Conservation (phyloP, 23 red algal species). For the Gracilaria gracilis region DNA sequence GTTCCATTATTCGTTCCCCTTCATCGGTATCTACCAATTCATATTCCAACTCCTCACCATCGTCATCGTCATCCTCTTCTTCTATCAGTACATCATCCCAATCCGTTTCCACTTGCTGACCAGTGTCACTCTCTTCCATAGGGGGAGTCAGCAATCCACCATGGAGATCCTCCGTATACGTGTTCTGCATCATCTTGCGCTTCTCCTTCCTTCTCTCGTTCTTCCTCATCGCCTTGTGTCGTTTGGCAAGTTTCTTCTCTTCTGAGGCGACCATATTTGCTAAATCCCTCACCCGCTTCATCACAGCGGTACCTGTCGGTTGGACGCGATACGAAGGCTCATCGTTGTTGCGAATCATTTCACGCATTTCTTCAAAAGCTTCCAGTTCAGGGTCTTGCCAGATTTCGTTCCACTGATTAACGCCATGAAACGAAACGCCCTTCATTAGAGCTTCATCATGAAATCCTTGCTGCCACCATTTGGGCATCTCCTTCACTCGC, state of each 20-base stretch:
- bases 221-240: conserved; percentile 32
- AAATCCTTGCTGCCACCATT: conserved; percentile 70
- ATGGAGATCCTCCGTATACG: not conserved
- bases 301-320: conserved; percentile 62
- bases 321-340: conserved; percentile 30
- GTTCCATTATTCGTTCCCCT: not conserved
- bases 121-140: conserved; percentile 11
- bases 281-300: conserved; percentile 79
- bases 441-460: conserved; percentile 75
- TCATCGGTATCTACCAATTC: not conserved
- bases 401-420: conserved; percentile 68
- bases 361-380: conserved; percentile 57
- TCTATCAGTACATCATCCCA: conserved; percentile 15
- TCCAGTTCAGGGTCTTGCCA: conserved; percentile 57
- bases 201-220: conserved; percentile 15
- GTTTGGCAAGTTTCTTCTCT: conserved; percentile 34
- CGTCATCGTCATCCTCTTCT: conserved; percentile 20
- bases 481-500: conserved; percentile 53
- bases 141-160: not conserved
- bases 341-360: conserved; percentile 39
- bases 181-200: not conserved
- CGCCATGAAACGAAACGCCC: conserved; percentile 61
- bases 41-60: not conserved
- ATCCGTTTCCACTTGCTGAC: conserved; percentile 8
- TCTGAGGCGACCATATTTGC: conserved; percentile 57